Base-by-base conservation (phyloP, 495 filamentous ascomycete species). In the Thermothielavioides terrestris region DNA sequence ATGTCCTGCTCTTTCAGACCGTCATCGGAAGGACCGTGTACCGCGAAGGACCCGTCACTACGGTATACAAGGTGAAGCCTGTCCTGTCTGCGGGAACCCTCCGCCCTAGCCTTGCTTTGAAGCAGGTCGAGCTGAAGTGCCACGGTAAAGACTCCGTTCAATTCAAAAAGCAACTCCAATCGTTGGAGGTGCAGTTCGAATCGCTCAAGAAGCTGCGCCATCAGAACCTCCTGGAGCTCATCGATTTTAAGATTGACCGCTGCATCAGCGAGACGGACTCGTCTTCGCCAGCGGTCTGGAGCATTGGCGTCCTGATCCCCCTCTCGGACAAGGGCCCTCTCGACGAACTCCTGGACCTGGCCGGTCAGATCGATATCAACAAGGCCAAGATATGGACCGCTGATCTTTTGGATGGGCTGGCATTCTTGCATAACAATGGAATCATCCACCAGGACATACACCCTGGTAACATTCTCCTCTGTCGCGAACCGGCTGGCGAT, bases 361-460 rank as follows among this genome's bases (percentile, higher is more conserved):
- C 86, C 25, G 85, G 82, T 26, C 76, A 76, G n/a, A 67, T 95
- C 35, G 78, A 82, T 25, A 75, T 83, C 30, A 78, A 78, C 52
- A 86, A 81, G 55, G 80, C 85, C 31, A 82, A 88, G 39, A 77
- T 85, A 42, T 96, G 88, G 86, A 88, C 86, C 36, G 83, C 88
- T 39, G 85, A 91, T 55, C 72, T 98, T n/a, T 80, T 98, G 22
- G 87, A 95, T 64, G 92, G 81, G 0, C 73, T 97, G 25, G 87
- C 89, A 39, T 91, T 83, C 62, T 78, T 91, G 46, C 91, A 96
- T 61, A 80, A 79, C 44, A 81, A 86, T 59, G 88, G 88, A 14
- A 74, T 92, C 31, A 71, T 88, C 20, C 94, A 97, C 64, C 82
- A 83, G 50, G 78, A 81, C 56, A 76, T 97, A 20, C 85, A 91